Evolutionary conservation across 352 stramenopile species (phyloP).

Genomic region (Pythium biforme): DNA sequence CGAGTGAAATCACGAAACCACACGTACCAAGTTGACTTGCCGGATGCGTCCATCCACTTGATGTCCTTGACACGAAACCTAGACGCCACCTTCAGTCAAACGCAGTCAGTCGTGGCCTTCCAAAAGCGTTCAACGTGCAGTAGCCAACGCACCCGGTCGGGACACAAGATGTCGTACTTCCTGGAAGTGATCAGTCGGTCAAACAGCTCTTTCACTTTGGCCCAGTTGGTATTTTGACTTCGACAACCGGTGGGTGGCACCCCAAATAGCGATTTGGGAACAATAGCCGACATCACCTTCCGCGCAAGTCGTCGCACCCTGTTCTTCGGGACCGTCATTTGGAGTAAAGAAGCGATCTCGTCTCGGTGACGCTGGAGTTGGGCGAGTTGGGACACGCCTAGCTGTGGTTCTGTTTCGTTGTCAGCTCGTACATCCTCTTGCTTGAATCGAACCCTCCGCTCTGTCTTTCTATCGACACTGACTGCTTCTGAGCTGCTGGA

Average conservation of each 20-base stretch:
- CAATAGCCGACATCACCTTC: conserved; percentile 44
- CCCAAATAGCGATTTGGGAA: conserved; percentile 67
- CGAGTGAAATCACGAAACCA: background rate
- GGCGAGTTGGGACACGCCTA: conserved; percentile 10
- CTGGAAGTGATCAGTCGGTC: conserved; percentile 45
- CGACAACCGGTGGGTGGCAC: background rate
- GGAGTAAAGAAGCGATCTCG: conserved; percentile 43
- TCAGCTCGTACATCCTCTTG: conserved; percentile 2
- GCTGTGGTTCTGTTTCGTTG: background rate
- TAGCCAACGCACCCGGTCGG: conserved; percentile 43
- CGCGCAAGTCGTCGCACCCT: conserved; percentile 48
- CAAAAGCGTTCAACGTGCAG: background rate
- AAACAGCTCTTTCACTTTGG: conserved; percentile 45
- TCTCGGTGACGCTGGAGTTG: conserved; percentile 54
- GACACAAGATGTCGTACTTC: conserved; percentile 57
- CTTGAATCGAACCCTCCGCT: conserved; percentile 12
- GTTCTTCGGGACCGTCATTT: conserved; percentile 44
- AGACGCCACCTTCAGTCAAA: background rate
- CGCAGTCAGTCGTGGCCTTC: background rate
- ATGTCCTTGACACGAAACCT: conserved; percentile 19
- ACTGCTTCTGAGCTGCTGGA: conserved; percentile 32
- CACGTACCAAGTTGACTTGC: conserved; percentile 23
- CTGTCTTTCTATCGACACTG: background rate
- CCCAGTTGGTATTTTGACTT: conserved; percentile 41
- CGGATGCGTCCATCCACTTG: conserved; percentile 21